Evolutionary conservation across 2,329 filamentous ascomycete species (phyloP).

Genomic region (Hypoxylon sp.): DNA sequence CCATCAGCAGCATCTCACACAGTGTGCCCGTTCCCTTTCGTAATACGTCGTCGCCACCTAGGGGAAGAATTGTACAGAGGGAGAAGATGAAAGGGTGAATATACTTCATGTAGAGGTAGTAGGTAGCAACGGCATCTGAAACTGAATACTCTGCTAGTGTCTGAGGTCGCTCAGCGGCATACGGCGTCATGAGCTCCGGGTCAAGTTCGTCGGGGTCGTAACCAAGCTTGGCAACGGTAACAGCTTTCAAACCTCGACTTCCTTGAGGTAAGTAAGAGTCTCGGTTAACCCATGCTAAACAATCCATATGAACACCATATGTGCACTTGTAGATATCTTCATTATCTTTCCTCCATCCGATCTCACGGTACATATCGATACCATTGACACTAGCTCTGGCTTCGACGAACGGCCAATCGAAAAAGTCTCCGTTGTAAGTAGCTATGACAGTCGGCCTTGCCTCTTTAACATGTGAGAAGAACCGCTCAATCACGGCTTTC

Average conservation of each 20-base stretch:
- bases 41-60: conserved; percentile 92
- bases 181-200: conserved; percentile 95
- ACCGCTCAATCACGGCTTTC: conserved; percentile 87
- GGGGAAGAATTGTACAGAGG: conserved; percentile 93
- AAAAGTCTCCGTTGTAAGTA: conserved; percentile 99
- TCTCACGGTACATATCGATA: conserved; percentile 99
- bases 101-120: conserved; percentile 99
- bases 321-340: conserved; percentile 98
- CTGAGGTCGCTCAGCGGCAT: conserved; percentile 90
- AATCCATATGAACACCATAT: conserved; percentile 98
- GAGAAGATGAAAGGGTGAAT: conserved; percentile 99
- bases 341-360: conserved; percentile 93
- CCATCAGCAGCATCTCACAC: conserved; percentile 99
- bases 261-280: conserved; percentile 98
- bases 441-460: conserved; percentile 96
- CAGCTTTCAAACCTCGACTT: conserved; percentile 95
- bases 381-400: conserved; percentile 92
- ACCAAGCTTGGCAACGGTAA: conserved; percentile 96
- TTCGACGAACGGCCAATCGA: conserved; percentile 99
- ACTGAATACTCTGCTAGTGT: conserved; percentile 98
- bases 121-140: conserved; percentile 97
- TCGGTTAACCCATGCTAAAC: conserved; percentile 98
- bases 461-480: conserved; percentile 96
- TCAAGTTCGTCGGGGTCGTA: conserved; percentile 99
- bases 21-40: conserved; percentile 97